A percentile compares a stretch with the other conserved stretches of the same genome.
Evolutionary conservation across 805 yeast species (phyloP).

Genomic region (Wickerhamiella alocasiicola): DNA sequence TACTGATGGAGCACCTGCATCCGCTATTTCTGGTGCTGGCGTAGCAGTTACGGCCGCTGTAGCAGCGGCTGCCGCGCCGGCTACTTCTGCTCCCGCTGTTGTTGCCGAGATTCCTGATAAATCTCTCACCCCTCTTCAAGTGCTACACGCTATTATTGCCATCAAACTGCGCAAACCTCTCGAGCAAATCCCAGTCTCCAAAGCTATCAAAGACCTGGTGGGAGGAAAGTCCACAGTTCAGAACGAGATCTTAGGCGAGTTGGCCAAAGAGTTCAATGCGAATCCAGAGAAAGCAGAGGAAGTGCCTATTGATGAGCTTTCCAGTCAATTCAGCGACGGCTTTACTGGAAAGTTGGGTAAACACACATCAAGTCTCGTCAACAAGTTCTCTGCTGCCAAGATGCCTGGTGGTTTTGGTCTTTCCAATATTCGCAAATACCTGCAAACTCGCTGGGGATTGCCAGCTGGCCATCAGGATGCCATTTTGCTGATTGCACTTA

Average conservation of each 20-base stretch:
- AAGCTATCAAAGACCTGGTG: conserved; percentile 92
- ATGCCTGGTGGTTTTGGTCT: conserved; percentile 99
- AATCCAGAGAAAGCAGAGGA: conserved; percentile 99
- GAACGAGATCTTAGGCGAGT: conserved; percentile 95
- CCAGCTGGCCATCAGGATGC: conserved; percentile 92
- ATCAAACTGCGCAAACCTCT: conserved; percentile 88
- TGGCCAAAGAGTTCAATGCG: conserved; percentile 95
- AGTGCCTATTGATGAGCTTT: conserved; percentile 88
- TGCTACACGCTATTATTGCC: conserved; percentile 83
- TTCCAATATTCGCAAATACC: conserved; percentile 81
- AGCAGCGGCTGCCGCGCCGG: conserved; percentile 43
- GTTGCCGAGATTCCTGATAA: conserved; percentile 78
- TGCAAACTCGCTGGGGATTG: conserved; percentile 86
- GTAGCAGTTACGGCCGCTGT: conserved; percentile 50
- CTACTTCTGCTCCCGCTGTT: conserved; percentile 65
- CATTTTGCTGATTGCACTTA: conserved; percentile 66
- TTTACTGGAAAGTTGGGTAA: conserved; percentile 86
- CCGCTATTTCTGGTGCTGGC: conserved; percentile 44
- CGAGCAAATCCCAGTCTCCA: conserved; percentile 73
- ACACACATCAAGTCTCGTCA: conserved; percentile 76
- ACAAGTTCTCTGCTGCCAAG: conserved; percentile 87
- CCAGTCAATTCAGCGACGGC: conserved; percentile 86
- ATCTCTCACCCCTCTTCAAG: conserved; percentile 72
- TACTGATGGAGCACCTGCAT: conserved; percentile 31
- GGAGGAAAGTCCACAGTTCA: conserved; percentile 98